phyloP scores from a whole-genome alignment of 2,329 filamentous ascomycete genomes.

The Cercospora zeae-maydis region DNA sequence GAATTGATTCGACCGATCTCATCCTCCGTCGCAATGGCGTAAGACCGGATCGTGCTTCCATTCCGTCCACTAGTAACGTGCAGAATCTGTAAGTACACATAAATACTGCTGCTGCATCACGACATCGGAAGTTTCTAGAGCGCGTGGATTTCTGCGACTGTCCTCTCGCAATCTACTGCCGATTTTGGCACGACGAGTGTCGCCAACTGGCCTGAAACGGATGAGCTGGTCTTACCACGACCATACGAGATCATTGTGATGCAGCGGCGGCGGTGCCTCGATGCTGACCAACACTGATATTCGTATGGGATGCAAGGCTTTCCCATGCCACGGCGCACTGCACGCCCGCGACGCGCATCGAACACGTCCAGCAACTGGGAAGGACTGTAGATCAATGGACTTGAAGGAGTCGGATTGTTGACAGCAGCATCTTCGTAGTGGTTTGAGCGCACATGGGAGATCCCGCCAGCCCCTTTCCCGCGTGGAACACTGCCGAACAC shows the following conservation, averaged over 20 bases:
- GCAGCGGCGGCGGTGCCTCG: too few species aligned
- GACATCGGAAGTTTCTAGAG: too few species aligned
- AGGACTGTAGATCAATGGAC: not conserved
- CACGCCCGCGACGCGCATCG: not conserved
- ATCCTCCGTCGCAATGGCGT: not conserved
- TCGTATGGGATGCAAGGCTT: too few species aligned
- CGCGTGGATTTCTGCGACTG: too few species aligned
- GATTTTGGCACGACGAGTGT: too few species aligned
- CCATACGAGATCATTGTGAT: too few species aligned
- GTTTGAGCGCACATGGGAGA: not conserved
- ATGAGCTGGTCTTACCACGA: too few species aligned
- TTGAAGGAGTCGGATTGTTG: not conserved
- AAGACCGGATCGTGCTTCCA: not conserved
- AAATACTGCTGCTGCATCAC: not conserved
- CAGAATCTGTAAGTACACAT: too few species aligned
- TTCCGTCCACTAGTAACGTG: not conserved
- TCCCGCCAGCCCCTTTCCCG: not conserved
- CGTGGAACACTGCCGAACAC: not conserved
- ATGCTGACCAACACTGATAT: too few species aligned
- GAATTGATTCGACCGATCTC: not conserved
- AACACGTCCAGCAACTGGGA: not conserved
- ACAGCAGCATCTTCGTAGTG: not conserved
- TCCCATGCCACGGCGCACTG: too few species aligned
- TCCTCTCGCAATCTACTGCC: too few species aligned
- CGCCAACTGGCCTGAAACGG: too few species aligned